Base-by-base conservation (phyloP, 257 asterid species). In the Linaria vulgaris region DNA sequence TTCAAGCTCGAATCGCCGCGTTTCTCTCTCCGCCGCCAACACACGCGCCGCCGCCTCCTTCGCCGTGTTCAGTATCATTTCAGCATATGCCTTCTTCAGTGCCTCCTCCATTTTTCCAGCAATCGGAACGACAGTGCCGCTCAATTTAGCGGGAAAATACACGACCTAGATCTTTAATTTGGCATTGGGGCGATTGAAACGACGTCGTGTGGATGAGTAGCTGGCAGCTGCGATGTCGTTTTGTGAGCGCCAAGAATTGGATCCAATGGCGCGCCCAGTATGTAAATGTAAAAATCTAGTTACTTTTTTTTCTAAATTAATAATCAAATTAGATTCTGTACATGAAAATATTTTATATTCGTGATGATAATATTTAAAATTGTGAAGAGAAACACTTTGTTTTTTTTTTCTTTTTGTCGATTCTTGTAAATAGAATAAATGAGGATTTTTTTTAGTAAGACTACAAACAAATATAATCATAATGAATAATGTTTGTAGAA, bases 31-130 rank as follows among this genome's bases (percentile, higher is more conserved):
- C 46, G 95, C 83, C 60, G 59, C 82, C 86, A 89, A 75, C 6
- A 89, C 88, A 6, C 94, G 86, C 77, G 81, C 85, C 70, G 95
- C 95, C 53, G 95, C 91, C 71, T 90, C 95, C 65, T 80, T 90
- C 12, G 94, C 76, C 48, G 82, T 74, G 76, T 82, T 83, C 43
- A 90, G 86, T 48, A 90, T 83, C 79, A 87, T 84, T 23, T 77
- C 87, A 25, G 90, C 90, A 46, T 78, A 88, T 5, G 82, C 94
- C 70, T 69, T 79, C 82, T 84, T 86, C 80, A 82, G 54, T 41
- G 76, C 83, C 75, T 81, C 83, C 79, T 27, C 34, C 34, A 2
- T 65, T 72, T 58, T 84, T 82, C 60, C 76, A 63, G 12, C 3
- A 9, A n/a, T n/a, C 0, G 56, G 34, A 58, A 44, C 38, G 70